Conservation (phyloP, 1,284 basidiomycete species). For the Puccinia horiana region DNA sequence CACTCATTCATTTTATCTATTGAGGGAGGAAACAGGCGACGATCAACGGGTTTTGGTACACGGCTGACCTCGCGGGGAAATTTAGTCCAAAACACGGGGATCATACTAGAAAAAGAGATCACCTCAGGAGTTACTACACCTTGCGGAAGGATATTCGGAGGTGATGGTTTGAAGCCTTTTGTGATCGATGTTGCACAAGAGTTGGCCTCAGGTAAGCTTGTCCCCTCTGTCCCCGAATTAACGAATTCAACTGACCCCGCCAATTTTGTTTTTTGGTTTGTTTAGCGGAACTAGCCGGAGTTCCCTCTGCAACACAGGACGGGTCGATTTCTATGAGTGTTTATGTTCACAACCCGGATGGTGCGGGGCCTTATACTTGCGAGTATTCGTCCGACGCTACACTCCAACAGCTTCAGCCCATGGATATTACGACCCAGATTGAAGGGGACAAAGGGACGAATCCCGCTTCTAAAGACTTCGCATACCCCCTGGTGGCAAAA, state of each 20-base stretch:
- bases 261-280: neutral
- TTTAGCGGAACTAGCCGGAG: conserved; percentile 38
- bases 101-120: conserved; percentile 33
- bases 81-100: conserved; percentile 46
- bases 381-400: conserved; percentile 42
- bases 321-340: conserved; percentile 44
- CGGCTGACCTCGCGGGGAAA: conserved; percentile 37
- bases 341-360: conserved; percentile 42
- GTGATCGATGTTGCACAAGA: conserved; percentile 44
- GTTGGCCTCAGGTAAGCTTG: conserved; percentile 23
- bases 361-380: conserved; percentile 43
- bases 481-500: conserved; percentile 38
- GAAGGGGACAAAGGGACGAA: conserved; percentile 47
- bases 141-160: conserved; percentile 48
- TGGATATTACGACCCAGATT: conserved; percentile 38
- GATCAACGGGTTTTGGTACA: conserved; percentile 41
- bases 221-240: neutral
- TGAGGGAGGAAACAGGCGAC: conserved; percentile 30
- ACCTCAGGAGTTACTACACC: conserved; percentile 10
- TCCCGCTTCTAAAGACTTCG: conserved; percentile 45
- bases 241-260: neutral
- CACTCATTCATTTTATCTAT: conserved; percentile 44
- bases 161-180: conserved; percentile 31
- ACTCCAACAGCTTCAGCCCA: conserved; percentile 39
- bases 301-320: conserved; percentile 27